phyloP scores from a whole-genome alignment of 2,329 filamentous ascomycete genomes.

The Beauveria pseudobassiana region DNA sequence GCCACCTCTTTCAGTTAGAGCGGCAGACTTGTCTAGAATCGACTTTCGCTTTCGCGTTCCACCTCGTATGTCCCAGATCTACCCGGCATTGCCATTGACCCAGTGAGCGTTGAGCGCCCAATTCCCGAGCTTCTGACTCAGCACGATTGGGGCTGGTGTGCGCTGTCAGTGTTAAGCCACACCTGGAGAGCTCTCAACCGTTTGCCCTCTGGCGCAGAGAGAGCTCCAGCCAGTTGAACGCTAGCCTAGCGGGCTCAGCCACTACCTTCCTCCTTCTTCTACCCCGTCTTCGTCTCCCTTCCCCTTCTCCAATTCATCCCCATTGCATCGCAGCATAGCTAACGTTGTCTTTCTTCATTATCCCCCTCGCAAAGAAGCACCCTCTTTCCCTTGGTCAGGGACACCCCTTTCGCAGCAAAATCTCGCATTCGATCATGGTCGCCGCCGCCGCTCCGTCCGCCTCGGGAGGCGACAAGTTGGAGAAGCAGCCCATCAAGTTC shows the following conservation, averaged over 20 bases:
- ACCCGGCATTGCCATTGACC: not conserved
- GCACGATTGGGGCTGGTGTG: not conserved
- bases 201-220: not conserved
- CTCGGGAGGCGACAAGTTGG: slow-evolving; percentile 49
- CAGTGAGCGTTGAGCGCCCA: not conserved
- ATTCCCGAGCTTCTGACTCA: not conserved
- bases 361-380: slow-evolving; percentile 67
- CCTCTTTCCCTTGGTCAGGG: slow-evolving; percentile 97
- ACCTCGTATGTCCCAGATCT: not conserved
- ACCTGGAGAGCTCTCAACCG: not conserved
- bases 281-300: not conserved
- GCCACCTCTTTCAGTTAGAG: not conserved
- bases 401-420: slow-evolving; percentile 49
- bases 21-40: not conserved
- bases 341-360: slow-evolving; percentile 14
- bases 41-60: not conserved
- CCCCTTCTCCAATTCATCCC: not conserved
- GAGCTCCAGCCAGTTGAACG: not conserved
- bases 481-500: slow-evolving; percentile 99
- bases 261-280: not conserved
- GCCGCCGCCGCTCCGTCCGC: slow-evolving; percentile 46
- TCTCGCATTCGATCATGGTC: slow-evolving; percentile 45
- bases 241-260: not conserved
- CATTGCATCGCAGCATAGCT: not conserved
- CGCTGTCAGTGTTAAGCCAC: not conserved